A percentile compares a stretch with the other conserved stretches of the same genome.
These are phyloP conservation scores for Acer negundo DNA, from an alignment of 345 rosid species.

Conservation along the genomic window DNA sequence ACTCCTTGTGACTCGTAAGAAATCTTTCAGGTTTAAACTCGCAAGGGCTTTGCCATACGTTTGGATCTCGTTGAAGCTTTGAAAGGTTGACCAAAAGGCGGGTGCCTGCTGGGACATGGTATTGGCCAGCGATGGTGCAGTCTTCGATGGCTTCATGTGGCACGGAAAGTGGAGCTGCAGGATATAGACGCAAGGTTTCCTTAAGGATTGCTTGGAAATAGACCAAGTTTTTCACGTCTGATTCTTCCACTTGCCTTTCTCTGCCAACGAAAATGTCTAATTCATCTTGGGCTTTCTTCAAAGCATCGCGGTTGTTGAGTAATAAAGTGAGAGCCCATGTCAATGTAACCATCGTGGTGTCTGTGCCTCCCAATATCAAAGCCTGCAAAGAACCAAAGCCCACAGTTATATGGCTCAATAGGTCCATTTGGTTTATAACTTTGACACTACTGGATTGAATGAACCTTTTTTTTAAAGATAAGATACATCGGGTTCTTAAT, in stretches of 20 bases:
- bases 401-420: too few relatives aligned
- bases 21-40: conserved; percentile 46
- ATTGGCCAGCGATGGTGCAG: conserved; percentile 31
- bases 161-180: conserved; percentile 35
- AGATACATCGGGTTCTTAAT: too few relatives aligned
- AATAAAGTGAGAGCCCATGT: conserved; percentile 49
- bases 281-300: conserved; percentile 43
- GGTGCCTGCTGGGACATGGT: conserved; percentile 41
- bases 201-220: conserved; percentile 45
- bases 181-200: conserved; percentile 48
- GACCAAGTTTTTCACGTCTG: conserved; percentile 34
- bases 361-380: conserved; percentile 39
- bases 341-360: conserved; percentile 38
- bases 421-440: too few relatives aligned
- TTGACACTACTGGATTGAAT: too few relatives aligned
- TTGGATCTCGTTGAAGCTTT: conserved; percentile 42
- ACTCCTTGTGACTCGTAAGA: conserved; percentile 28
- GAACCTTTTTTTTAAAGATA: too few relatives aligned
- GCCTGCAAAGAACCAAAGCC: conserved; percentile 21
- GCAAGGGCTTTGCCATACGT: conserved; percentile 33
- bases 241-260: conserved; percentile 27
- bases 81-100: conserved; percentile 26
- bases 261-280: conserved; percentile 40
- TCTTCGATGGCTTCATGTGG: conserved; percentile 47
- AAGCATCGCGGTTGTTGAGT: conserved; percentile 37